A percentile compares a stretch with the other conserved stretches of the same genome.
These are phyloP conservation scores for Mycosphaerella sp. DNA, from an alignment of 2,329 filamentous ascomycete species.

Conservation along the genomic window DNA sequence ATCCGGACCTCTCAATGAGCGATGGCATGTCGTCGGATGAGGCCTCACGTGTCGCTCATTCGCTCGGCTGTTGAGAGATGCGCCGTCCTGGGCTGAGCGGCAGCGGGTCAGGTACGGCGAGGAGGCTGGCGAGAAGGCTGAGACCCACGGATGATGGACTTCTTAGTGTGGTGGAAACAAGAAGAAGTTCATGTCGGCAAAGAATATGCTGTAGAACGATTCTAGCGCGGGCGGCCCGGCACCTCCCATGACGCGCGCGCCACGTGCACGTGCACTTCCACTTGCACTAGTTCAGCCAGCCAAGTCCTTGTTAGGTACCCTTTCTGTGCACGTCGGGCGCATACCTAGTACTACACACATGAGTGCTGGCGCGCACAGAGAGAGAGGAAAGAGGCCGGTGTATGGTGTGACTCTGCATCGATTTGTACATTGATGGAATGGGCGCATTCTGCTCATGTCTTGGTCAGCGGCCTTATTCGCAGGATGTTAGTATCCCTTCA, in stretches of 20 bases:
- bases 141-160: not conserved
- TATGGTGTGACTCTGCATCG: too few relatives aligned
- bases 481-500: constrained; percentile 36
- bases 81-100: not conserved
- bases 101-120: not conserved
- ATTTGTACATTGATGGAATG: constrained; percentile 4
- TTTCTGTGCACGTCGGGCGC: too few relatives aligned
- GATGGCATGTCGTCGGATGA: not conserved
- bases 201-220: not conserved
- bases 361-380: not conserved
- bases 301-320: too few relatives aligned
- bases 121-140: not conserved
- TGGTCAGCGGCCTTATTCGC: constrained; percentile 35
- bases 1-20: not conserved
- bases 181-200: not conserved
- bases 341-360: not conserved
- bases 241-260: too few relatives aligned
- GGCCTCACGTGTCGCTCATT: not conserved
- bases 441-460: constrained; percentile 10
- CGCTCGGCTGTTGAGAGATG: not conserved
- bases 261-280: too few relatives aligned
- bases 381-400: not conserved
- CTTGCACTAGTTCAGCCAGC: too few relatives aligned
- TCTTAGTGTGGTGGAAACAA: not conserved
- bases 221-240: too few relatives aligned